These are phyloP conservation scores for Diversispora eburnea DNA, from an alignment of 192 early-diverging fungal genomes.

Conservation along the genomic window DNA sequence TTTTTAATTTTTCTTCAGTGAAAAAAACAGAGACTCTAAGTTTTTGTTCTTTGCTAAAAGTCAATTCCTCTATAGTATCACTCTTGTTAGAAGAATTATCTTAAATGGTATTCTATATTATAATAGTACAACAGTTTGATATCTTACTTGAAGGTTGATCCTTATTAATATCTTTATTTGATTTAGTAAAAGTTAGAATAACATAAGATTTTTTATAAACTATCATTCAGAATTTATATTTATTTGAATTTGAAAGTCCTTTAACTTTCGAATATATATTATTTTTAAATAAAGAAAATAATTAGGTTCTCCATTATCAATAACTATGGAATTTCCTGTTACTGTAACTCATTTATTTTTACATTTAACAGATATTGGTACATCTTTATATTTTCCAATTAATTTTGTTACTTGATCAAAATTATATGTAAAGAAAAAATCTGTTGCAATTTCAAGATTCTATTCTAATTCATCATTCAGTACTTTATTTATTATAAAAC, in stretches of 20 bases:
- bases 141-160: neutral
- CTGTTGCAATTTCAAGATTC: neutral
- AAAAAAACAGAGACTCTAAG: no score
- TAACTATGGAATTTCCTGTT: neutral
- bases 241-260: neutral
- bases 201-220: neutral
- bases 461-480: neutral
- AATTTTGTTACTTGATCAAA: neutral
- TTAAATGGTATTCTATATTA: no score
- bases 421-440: neutral
- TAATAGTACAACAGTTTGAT: neutral
- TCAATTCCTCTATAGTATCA: no score
- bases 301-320: neutral
- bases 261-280: conserved; percentile 3
- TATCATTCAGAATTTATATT: neutral
- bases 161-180: neutral
- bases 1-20: no score
- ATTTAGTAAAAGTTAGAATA: no score
- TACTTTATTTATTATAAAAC: neutral
- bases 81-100: no score
- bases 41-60: no score
- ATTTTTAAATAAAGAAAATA: neutral
- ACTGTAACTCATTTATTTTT: neutral
- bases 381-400: neutral
- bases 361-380: neutral